Evolutionary conservation across 1,139 yeast genomes (phyloP).

Genomic region (Hanseniaspora uvarum): DNA sequence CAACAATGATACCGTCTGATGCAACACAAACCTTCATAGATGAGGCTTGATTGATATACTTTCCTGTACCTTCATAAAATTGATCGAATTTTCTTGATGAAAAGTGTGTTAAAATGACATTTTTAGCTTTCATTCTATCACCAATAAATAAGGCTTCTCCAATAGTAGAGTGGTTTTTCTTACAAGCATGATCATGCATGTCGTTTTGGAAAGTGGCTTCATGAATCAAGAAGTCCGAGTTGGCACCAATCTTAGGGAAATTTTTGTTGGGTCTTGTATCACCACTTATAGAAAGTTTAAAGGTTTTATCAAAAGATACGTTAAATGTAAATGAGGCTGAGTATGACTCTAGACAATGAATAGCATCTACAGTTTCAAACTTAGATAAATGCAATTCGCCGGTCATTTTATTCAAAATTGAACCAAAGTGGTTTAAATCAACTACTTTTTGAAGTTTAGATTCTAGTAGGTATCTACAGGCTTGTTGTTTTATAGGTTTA

Average conservation of each 20-base stretch:
- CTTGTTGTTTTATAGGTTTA: background rate
- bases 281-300: conserved; percentile 75
- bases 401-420: background rate
- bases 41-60: background rate
- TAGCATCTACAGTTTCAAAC: conserved; percentile 60
- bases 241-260: conserved; percentile 51
- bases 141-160: conserved; percentile 74
- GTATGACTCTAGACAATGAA: conserved; percentile 79
- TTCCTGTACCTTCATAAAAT: background rate
- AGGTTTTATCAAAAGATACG: conserved; percentile 4
- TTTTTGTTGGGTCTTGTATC: conserved; percentile 76
- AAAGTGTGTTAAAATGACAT: conserved; percentile 76
- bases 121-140: conserved; percentile 58
- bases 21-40: background rate
- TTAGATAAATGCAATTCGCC: conserved; percentile 29
- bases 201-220: conserved; percentile 87
- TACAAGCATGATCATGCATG: conserved; percentile 66
- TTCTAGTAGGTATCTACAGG: background rate
- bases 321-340: conserved; percentile 51
- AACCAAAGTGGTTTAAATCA: conserved; percentile 1
- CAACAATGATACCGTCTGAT: conserved; percentile 9
- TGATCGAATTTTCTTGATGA: conserved; percentile 52
- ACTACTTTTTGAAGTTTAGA: conserved; percentile 6
- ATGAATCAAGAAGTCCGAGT: conserved; percentile 74
- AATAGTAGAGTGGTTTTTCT: conserved; percentile 81